Percentiles rank a stretch among this genome's conserved stretches.
Conservation (phyloP, 306 rosid species). For the Quercus alba region DNA sequence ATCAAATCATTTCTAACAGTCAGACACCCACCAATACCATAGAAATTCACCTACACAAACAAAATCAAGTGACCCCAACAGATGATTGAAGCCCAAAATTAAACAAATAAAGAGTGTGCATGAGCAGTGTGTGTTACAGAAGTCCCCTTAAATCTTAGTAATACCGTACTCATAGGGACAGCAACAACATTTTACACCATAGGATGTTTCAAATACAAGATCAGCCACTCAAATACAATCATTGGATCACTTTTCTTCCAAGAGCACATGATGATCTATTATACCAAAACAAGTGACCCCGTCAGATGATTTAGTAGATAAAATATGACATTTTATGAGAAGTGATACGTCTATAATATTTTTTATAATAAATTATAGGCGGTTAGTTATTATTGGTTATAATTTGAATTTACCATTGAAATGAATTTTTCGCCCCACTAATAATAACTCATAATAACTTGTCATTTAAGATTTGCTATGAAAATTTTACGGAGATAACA, state of each 20-base stretch:
- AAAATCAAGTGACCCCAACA: not conserved
- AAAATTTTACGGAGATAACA: too few relatives aligned
- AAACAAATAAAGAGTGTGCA: not conserved
- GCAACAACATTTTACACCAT: not conserved
- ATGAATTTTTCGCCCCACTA: accelerated
- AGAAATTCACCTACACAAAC: not conserved
- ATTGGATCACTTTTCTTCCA: not conserved
- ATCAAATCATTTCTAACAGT: too few relatives aligned
- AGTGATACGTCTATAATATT: too few relatives aligned
- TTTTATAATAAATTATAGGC: too few relatives aligned
- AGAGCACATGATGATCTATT: not conserved
- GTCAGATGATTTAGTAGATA: not conserved
- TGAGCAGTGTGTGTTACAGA: not conserved
- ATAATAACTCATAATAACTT: too few relatives aligned
- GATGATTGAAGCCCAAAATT: not conserved
- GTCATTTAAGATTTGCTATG: too few relatives aligned
- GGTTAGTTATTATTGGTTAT: too few relatives aligned
- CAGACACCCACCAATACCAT: too few relatives aligned
- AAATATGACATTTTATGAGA: too few relatives aligned
- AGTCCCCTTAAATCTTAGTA: too few relatives aligned
- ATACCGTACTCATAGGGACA: too few relatives aligned
- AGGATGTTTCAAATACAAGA: not conserved
- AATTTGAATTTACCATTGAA: too few relatives aligned
- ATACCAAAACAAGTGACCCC: not conserved
- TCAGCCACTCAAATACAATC: not conserved